These are phyloP conservation scores for Acanthamoeba healyi DNA, from an alignment of 208 protist species.

Conservation along the genomic window DNA sequence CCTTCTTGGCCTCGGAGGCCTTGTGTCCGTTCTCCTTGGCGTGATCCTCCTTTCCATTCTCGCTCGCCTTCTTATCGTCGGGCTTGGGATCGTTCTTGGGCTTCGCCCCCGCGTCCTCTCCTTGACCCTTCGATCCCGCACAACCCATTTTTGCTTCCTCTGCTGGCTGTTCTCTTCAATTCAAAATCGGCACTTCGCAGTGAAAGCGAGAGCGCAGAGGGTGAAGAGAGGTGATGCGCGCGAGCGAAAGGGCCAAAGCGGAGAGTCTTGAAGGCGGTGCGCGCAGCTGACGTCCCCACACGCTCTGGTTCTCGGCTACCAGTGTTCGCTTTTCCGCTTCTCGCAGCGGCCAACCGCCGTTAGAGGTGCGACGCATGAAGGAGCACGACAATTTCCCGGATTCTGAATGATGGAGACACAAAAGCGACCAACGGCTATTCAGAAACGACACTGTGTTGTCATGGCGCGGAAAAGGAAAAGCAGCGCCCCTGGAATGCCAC, in stretches of 20 bases:
- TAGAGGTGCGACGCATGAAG: too few species aligned
- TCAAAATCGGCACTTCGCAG: not conserved
- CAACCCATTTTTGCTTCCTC: conserved; percentile 24
- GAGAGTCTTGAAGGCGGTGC: too few species aligned
- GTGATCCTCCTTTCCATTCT: conserved; percentile 43
- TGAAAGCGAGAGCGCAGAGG: not conserved
- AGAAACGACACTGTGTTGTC: too few species aligned
- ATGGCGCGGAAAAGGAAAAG: too few species aligned
- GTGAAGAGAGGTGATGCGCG: not conserved
- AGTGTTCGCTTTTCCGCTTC: not conserved
- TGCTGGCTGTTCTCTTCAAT: not conserved
- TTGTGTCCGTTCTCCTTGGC: conserved; percentile 49
- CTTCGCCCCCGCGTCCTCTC: not conserved
- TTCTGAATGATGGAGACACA: too few species aligned
- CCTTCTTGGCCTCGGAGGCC: not conserved
- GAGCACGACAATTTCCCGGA: not conserved
- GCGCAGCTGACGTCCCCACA: not conserved
- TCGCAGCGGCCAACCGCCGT: not conserved
- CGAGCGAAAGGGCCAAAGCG: too few species aligned
- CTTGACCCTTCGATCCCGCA: conserved; percentile 22
- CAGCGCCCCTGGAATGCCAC: too few species aligned
- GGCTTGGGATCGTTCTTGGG: not conserved
- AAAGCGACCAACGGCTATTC: too few species aligned
- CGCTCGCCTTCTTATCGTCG: not conserved
- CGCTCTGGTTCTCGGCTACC: not conserved